Base-by-base conservation (phyloP, 768 basidiomycete genomes). In the Fistulinella prunicolor region DNA sequence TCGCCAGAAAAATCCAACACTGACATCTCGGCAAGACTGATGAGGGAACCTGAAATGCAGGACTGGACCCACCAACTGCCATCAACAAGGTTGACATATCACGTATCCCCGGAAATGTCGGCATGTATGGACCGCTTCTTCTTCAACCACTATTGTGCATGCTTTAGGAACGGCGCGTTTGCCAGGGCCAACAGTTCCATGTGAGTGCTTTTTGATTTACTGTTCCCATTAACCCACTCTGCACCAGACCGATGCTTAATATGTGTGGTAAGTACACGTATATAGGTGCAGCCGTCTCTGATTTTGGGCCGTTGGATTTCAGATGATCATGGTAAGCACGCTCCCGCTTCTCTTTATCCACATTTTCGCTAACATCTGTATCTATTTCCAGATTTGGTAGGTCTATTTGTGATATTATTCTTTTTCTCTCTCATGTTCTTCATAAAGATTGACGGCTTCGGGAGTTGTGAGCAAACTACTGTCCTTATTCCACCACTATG, bases 111-210 rank as follows among this genome's bases (percentile, higher is more conserved):
- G 1, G 89, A 90, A 56, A 88, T 97, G 55, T 68, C 70, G 40
- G 58, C 73, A 4, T 85, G 89, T 7, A 82, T 97, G 36, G 93
- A 96, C 62, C 77, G 93, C 34, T 93, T 87, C 62, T 85, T 85
- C 64, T 95, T 94, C 73, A 89, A 85, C 50, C 93, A 94, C 58
- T 96, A 96, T 67, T 95, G 93, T 59, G 78, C 85, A 42, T 67
- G 74, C 38, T 97, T 95, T 70, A 79, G 93, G 50, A 82, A 81
- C 44, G 92, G 93, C 6, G 93, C 91, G 0, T 97, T 95, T 66
- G 89, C 90, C 1, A 74, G 89, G 44, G 92, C 94, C 9, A 96
- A 95, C 63, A 83, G 88, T 55, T 82, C 88, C 14, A 94, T 97
- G 84, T 94, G 69, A 52, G 89, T 53, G 13, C 47, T 19, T 39